Evolutionary conservation across 306 rosid species (phyloP).

Genomic region (Glycyrrhiza uralensis): DNA sequence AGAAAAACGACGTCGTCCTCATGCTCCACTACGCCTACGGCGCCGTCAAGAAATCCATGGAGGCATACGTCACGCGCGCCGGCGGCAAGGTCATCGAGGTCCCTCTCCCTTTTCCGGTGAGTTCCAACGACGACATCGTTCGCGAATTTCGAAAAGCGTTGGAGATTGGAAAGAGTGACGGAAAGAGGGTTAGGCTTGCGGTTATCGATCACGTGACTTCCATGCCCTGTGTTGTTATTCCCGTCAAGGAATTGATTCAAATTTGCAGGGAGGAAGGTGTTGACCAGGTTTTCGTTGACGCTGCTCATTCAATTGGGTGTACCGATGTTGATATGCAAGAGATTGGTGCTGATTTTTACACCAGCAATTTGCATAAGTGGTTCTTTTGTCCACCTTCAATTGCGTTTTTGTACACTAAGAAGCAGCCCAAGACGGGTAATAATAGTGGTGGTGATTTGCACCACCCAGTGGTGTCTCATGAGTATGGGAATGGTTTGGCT

Average conservation of each 20-base stretch:
- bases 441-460: constrained; percentile 54
- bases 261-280: constrained; percentile 97
- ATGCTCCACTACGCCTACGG: constrained; percentile 96
- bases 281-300: constrained; percentile 85
- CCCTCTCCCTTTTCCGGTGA: constrained; percentile 80
- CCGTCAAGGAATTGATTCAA: constrained; percentile 70
- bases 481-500: constrained; percentile 94
- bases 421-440: constrained; percentile 24
- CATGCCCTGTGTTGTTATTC: constrained; percentile 90
- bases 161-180: constrained; percentile 64
- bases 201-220: constrained; percentile 96
- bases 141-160: constrained; percentile 69
- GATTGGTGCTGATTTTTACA: constrained; percentile 93
- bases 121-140: constrained; percentile 64
- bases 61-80: constrained; percentile 83
- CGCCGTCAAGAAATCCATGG: constrained; percentile 81
- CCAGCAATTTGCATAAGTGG: constrained; percentile 97
- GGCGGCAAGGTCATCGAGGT: constrained; percentile 88
- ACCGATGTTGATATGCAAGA: constrained; percentile 79
- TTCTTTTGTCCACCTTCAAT: constrained; percentile 92
- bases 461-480: constrained; percentile 94
- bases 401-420: constrained; percentile 69
- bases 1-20: constrained; percentile 67
- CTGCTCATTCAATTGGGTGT: constrained; percentile 95
- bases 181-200: constrained; percentile 72